These are phyloP conservation scores for Grigorovia transvaalensis DNA, from an alignment of 805 yeast species.

Conservation along the genomic window DNA sequence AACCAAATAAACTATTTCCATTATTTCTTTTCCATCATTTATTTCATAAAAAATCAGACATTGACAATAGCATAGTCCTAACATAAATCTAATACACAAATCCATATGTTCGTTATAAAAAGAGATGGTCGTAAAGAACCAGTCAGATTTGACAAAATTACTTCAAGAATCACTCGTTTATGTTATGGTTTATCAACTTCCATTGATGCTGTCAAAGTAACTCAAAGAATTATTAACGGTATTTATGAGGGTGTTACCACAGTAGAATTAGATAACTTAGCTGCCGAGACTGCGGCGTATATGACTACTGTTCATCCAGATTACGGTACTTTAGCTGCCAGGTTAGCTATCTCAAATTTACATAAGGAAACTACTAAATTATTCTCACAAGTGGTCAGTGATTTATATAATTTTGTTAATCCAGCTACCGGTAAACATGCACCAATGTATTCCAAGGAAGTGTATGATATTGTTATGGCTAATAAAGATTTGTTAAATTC, in stretches of 20 bases:
- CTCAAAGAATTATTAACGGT: conserved; percentile 81
- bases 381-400: conserved; percentile 60
- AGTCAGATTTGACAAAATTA: conserved; percentile 89
- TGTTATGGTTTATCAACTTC: conserved; percentile 82
- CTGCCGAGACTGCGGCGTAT: conserved; percentile 93
- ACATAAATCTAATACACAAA: not conserved
- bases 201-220: conserved; percentile 84
- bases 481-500: conserved; percentile 55
- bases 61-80: not conserved
- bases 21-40: not conserved
- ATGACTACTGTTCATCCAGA: conserved; percentile 98
- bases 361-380: conserved; percentile 83
- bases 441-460: conserved; percentile 49
- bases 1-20: not conserved
- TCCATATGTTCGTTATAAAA: conserved; percentile 76
- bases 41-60: not conserved
- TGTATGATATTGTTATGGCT: conserved; percentile 49
- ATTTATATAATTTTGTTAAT: conserved; percentile 61
- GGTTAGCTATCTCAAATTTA: conserved; percentile 83
- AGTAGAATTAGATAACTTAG: conserved; percentile 60
- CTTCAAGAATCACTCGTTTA: conserved; percentile 82
- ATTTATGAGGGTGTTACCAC: conserved; percentile 84
- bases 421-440: conserved; percentile 55
- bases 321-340: conserved; percentile 85
- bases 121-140: conserved; percentile 92